phyloP scores from a whole-genome alignment of 164 flowering plant genomes.

The Magnolia changhungtana region DNA sequence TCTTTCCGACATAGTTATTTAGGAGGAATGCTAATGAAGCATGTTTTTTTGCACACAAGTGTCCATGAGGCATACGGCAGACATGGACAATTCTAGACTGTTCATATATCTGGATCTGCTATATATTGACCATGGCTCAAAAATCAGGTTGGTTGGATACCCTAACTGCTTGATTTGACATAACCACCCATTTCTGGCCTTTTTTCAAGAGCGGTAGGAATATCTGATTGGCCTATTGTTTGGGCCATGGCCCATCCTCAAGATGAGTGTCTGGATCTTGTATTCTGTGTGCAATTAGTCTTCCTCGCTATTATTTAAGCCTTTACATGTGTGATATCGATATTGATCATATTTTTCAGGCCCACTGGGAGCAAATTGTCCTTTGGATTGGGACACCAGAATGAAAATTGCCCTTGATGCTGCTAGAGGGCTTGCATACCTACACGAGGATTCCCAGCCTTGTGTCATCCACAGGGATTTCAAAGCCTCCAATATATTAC shows the following conservation, averaged over 20 bases:
- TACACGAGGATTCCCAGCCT: slow-evolving; percentile 97
- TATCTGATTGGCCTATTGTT: neutral
- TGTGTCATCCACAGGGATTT: slow-evolving; percentile 97
- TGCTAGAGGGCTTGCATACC: slow-evolving; percentile 95
- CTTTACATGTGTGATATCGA: neutral
- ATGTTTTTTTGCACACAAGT: too few species aligned
- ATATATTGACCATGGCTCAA: neutral
- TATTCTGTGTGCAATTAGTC: neutral
- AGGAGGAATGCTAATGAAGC: neutral
- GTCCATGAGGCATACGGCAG: too few species aligned
- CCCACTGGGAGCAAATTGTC: slow-evolving; percentile 76
- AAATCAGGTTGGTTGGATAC: neutral
- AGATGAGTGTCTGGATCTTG: neutral
- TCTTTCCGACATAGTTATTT: too few species aligned
- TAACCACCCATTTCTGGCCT: neutral
- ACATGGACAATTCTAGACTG: too few species aligned
- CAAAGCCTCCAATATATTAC: slow-evolving; percentile 93
- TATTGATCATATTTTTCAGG: slow-evolving; percentile 38
- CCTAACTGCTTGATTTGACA: neutral
- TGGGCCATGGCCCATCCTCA: neutral
- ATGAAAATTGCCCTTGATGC: slow-evolving; percentile 99
- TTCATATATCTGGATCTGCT: neutral
- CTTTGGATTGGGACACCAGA: slow-evolving; percentile 92
- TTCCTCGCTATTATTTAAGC: neutral
- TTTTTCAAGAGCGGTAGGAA: neutral